phyloP scores from a whole-genome alignment of 148 eudicot species.

The Euryodendron excelsum region DNA sequence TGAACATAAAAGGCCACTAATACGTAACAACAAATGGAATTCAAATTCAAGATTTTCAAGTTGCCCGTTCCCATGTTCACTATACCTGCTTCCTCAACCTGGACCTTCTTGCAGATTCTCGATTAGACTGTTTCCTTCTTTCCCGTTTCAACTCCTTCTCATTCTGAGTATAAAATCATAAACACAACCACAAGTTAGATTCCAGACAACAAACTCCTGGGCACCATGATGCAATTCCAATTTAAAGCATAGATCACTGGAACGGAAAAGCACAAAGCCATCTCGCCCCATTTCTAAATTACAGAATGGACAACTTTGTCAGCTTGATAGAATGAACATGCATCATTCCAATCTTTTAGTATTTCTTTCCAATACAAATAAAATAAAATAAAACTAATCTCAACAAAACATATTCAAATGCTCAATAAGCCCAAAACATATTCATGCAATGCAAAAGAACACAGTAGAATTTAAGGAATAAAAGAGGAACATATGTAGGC shows the following conservation, averaged over 20 bases:
- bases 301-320: too few species aligned
- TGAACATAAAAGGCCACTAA: neutral
- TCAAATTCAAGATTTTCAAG: neutral
- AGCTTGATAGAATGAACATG: too few species aligned
- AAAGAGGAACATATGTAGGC: neutral
- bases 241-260: neutral
- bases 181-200: neutral
- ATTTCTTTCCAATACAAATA: too few species aligned
- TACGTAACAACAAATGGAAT: neutral
- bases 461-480: neutral
- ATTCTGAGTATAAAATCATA: constrained; percentile 40
- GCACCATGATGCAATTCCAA: neutral
- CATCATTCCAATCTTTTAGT: too few species aligned
- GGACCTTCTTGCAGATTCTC: constrained; percentile 96
- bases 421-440: neutral
- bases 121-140: constrained; percentile 88
- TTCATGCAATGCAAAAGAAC: neutral
- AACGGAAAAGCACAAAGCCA: neutral
- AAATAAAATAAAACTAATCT: too few species aligned
- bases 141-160: constrained; percentile 86
- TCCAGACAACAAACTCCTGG: neutral
- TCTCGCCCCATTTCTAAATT: neutral
- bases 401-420: neutral
- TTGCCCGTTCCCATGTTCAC: neutral
- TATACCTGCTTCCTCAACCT: constrained; percentile 74